Conservation (phyloP, 768 basidiomycete species). For the Termitomyces sp. region DNA sequence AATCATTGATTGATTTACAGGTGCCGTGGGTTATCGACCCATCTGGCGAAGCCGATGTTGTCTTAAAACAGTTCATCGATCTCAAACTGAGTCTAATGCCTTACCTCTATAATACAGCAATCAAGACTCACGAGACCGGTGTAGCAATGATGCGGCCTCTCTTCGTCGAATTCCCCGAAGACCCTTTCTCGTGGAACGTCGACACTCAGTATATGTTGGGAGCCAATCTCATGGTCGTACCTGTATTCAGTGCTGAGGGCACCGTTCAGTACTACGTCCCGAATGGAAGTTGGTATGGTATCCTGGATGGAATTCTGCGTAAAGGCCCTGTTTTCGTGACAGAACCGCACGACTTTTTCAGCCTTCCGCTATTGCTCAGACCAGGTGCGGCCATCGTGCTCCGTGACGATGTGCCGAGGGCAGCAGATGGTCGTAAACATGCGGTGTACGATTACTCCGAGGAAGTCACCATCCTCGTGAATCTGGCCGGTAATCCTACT, state of each 20-base stretch:
- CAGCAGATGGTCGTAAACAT: too few species aligned
- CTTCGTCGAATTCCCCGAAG: slow-evolving; percentile 28
- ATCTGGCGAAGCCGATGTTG: slow-evolving; percentile 27
- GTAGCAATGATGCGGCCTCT: slow-evolving; percentile 28
- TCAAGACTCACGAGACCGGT: slow-evolving; percentile 23
- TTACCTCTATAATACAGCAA: slow-evolving; percentile 29
- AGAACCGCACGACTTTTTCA: slow-evolving; percentile 17
- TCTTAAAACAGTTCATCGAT: slow-evolving; percentile 33
- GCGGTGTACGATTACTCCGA: too few species aligned
- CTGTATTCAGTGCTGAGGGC: slow-evolving; percentile 23
- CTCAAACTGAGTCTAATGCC: slow-evolving; percentile 41
- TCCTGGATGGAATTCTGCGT: slow-evolving; percentile 22
- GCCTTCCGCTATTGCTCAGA: too few species aligned
- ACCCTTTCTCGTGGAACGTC: slow-evolving; percentile 22
- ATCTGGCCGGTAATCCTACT: too few species aligned
- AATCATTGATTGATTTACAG: slow-evolving; percentile 4
- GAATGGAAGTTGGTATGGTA: slow-evolving; percentile 22
- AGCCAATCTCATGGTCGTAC: slow-evolving; percentile 23
- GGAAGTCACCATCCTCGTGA: too few species aligned
- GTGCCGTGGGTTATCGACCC: slow-evolving; percentile 40
- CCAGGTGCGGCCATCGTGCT: too few species aligned
- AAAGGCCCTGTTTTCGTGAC: slow-evolving; percentile 8
- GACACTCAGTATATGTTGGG: slow-evolving; percentile 30
- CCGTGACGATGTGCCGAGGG: too few species aligned
- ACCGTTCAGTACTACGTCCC: slow-evolving; percentile 25